phyloP scores from a whole-genome alignment of 768 basidiomycete genomes.

The Hericium alpestre region DNA sequence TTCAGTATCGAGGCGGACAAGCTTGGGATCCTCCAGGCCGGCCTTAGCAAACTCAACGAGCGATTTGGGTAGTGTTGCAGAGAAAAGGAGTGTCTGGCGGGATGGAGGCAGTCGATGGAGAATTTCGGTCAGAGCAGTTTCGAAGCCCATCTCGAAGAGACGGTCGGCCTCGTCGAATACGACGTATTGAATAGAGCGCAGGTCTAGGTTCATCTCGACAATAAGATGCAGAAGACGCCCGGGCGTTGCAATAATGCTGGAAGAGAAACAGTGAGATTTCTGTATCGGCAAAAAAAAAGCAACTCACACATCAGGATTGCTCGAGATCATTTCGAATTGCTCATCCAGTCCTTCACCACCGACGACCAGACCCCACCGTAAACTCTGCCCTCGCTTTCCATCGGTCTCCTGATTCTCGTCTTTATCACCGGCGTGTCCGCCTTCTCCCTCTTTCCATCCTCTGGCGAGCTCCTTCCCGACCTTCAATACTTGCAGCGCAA shows the following conservation, averaged over 20 bases:
- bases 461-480: constrained; percentile 92
- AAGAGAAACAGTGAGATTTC: constrained; percentile 6
- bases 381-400: constrained; percentile 42
- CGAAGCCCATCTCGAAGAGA: constrained; percentile 97
- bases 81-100: constrained; percentile 91
- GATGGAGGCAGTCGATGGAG: constrained; percentile 75
- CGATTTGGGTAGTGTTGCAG: constrained; percentile 90
- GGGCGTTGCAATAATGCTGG: constrained; percentile 92
- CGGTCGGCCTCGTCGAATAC: constrained; percentile 98
- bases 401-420: constrained; percentile 39
- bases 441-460: constrained; percentile 56
- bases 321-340: constrained; percentile 91
- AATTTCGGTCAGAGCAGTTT: constrained; percentile 84
- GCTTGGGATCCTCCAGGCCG: constrained; percentile 84
- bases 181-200: constrained; percentile 78
- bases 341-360: constrained; percentile 94
- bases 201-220: constrained; percentile 92
- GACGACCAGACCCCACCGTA: constrained; percentile 91
- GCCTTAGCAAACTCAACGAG: constrained; percentile 99
- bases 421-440: constrained; percentile 65
- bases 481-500: constrained; percentile 86
- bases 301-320: constrained; percentile 87
- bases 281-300: neutral
- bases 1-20: constrained; percentile 93
- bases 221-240: constrained; percentile 93